Percentiles rank a stretch among this genome's conserved stretches.
phyloP scores from a whole-genome alignment of 2,329 filamentous ascomycete genomes.

The Neophaeococcomyces mojaviensis region DNA sequence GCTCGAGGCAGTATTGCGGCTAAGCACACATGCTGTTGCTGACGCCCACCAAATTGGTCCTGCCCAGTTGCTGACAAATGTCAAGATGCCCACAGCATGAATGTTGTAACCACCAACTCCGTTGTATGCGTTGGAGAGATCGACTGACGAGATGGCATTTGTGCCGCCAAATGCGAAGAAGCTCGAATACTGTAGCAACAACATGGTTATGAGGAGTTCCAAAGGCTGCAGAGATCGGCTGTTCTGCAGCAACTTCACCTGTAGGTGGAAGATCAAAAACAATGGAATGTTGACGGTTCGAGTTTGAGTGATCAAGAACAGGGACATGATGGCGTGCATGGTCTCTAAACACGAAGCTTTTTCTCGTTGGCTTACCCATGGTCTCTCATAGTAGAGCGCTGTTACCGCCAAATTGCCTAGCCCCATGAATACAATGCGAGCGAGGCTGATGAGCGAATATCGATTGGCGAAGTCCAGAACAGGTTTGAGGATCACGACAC shows the following conservation, averaged over 20 bases:
- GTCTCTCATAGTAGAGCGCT: conserved; percentile 19
- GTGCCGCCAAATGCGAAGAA: conserved; percentile 90
- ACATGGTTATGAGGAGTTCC: conserved; percentile 60
- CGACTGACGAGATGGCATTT: conserved; percentile 92
- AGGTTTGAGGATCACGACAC: conserved; percentile 27
- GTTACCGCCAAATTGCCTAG: conserved; percentile 29
- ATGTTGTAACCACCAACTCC: conserved; percentile 76
- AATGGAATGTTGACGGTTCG: conserved; percentile 78
- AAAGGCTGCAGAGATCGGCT: conserved; percentile 31
- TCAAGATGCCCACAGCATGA: conserved; percentile 69
- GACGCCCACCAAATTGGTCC: conserved; percentile 82
- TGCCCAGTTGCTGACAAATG: conserved; percentile 86
- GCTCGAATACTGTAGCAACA: conserved; percentile 71
- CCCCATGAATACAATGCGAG: conserved; percentile 43
- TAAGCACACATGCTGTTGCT: conserved; percentile 54
- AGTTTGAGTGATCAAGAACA: conserved; percentile 82
- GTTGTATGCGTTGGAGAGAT: conserved; percentile 92
- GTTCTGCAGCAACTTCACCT: conserved; percentile 45
- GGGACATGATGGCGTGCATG: conserved; percentile 62
- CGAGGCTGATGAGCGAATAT: conserved; percentile 37
- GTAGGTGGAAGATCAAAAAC: conserved; percentile 65
- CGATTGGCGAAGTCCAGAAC: conserved; percentile 30
- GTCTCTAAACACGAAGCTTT: conserved; percentile 19
- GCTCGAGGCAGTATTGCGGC: conserved; percentile 9
- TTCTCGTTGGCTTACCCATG: conserved; percentile 14